Base-by-base conservation (phyloP, 345 rosid species). In the Eucalyptus shirleyi region DNA sequence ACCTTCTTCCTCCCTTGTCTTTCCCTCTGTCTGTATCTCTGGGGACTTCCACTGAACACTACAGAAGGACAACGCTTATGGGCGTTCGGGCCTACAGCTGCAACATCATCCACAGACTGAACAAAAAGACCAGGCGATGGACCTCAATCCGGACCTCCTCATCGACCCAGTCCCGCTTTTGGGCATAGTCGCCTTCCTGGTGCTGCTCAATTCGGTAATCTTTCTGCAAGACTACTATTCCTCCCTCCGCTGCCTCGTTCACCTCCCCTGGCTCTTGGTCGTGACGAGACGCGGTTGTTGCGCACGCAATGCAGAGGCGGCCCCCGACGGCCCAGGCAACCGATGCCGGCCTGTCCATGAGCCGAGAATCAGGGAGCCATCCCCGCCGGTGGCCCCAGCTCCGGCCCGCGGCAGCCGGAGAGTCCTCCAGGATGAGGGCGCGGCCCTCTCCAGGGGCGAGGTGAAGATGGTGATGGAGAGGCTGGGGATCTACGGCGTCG, bases 401-500 rank as follows among this genome's bases (percentile, higher is more conserved):
- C 4, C 9, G 30, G 44, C 40, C 47, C 3, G 6, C 28, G 2
- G 6, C 28, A 3, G 9, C 9, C 32, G 9, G 37, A 37, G 65
- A 53, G 28, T 26, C 87, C 17, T 34, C 40, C 30, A 6, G 9
- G 69, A 40, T 5, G 24, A 51, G 19, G 72, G 53, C 30, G 55
- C 32, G 87, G 26, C 30, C 81, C 72, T 88, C 12, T 86, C 87
- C 50, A 56, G 86, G 87, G 30, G 85, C 9, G 50, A 90, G 47
- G 90, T 88, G 56, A 82, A 32, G 87, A 90, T 86, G 86, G 88
- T 88, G 90, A 90, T 90, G 91, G 82, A 80, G 40, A 86, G 87
- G 44, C 80, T 88, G 62, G 90, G 91, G 88, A 50, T 90, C 26
- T 69, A 45, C 34, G 30, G 86, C 72, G 49, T 3, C 51, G 50